Base-by-base conservation (phyloP, 805 yeast genomes). In the Blastobotrys robertii region DNA sequence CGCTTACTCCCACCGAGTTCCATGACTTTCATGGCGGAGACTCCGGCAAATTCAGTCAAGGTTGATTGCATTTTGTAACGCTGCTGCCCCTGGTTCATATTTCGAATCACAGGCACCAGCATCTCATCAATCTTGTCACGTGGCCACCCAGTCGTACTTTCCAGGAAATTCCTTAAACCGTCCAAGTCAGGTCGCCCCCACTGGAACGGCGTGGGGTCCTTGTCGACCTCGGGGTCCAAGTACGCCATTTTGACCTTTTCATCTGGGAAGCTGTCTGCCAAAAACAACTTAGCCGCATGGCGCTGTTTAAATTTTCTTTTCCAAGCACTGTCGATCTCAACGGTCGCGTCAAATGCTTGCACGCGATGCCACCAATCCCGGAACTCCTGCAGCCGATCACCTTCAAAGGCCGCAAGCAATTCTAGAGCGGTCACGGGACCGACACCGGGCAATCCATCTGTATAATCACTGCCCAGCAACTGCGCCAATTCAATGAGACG, bases 371-470 rank as follows among this genome's bases (percentile, higher is more conserved):
- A 77, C 86, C 90, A 84, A 50, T 55, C 51, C 22, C 63, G 71
- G 67, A 68, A 76, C 44, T 47, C 45, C 8, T 22, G 32, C 37
- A 65, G 46, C 2, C 59, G 66, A 59, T 77, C 79, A 19, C 59
- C 57, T 25, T 74, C 77, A 63, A 90, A 92, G 52, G 88, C 94
- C 0, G 94, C 95, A 30, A 92, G 54, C 13, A 92, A 74, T 59
- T 92, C 97, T 76, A 86, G 76, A 0, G 95, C 92, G 13, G 81
- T 72, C 1, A 92, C 97, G 0, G 96, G 96, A 1, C 99, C 99
- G 46, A 92, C 73, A 2, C 97, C 95, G 45, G 84, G 81, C 30
- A 92, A 63, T 0, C 99, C 99, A 42, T 81, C 84, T 0, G 98
- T 88, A 58, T 92, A 92, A 64, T 92, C 98, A 60, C 96, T 85